These are phyloP conservation scores for Simmondsia chinensis DNA, from an alignment of 148 eudicot species.

Conservation along the genomic window DNA sequence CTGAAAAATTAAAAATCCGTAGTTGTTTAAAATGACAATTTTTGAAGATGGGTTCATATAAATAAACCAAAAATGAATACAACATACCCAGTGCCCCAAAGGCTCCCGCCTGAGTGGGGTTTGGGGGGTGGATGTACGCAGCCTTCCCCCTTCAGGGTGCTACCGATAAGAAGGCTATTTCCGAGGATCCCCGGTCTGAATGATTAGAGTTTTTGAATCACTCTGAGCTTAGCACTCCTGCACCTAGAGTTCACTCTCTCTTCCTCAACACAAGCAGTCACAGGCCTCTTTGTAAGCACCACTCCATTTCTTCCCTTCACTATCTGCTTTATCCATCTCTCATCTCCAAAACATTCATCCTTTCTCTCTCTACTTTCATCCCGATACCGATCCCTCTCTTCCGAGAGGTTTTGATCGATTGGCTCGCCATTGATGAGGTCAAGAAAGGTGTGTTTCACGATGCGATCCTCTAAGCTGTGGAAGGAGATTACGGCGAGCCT, in stretches of 20 bases:
- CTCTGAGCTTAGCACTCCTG: slow-evolving; percentile 91
- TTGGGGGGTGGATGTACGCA: no score
- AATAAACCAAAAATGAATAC: no score
- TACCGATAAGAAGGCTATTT: neutral
- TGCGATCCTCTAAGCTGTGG: slow-evolving; percentile 96
- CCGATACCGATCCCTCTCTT: neutral
- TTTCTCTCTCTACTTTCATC: slow-evolving; percentile 7
- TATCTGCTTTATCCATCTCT: slow-evolving; percentile 63
- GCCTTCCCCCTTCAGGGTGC: no score
- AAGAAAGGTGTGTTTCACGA: slow-evolving; percentile 91
- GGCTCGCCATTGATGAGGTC: slow-evolving; percentile 25
- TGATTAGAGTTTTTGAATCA: slow-evolving; percentile 52
- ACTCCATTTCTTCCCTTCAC: slow-evolving; percentile 49
- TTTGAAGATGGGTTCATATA: no score
- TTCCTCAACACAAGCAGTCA: slow-evolving; percentile 68
- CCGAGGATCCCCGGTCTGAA: neutral
- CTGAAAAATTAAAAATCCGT: no score
- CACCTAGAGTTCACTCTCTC: slow-evolving; percentile 71
- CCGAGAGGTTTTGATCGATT: no score
- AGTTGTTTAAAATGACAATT: no score
- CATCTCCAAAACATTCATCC: slow-evolving; percentile 18
- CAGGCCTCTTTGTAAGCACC: slow-evolving; percentile 84
- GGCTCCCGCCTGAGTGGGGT: no score
- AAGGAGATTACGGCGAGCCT: slow-evolving; percentile 96
- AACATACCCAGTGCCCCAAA: no score